Evolutionary conservation across 495 filamentous ascomycete species (phyloP), one percentile per base, ranked within the genome.

Genomic region (Penicillium salamii): DNA sequence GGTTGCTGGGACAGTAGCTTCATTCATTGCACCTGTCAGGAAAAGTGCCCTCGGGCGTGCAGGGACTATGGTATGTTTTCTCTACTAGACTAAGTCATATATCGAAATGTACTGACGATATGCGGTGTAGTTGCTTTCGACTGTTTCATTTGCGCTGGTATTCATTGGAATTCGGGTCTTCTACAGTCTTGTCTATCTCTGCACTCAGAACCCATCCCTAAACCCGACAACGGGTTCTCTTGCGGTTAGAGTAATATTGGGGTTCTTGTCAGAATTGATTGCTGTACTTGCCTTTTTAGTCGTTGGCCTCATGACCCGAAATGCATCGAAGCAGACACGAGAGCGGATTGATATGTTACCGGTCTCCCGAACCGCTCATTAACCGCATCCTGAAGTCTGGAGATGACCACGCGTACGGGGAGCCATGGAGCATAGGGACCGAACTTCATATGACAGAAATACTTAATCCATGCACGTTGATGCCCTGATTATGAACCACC

Each of bases 171-270:
- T 53, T 18, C 35, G 42, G n/a, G 43, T 53, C 20, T 36, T 46
- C 26, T 53, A 53, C 35, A 47, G 50, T 14, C 50, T 53, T n/a
- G 36, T 46, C 28, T 24, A 24, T 4, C 14, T 46, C 7, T 53
- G 42, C 18, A 47, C 42, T 1, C 23, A 42, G 24, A 26, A 33
- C 28, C 21, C 26, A n/a, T 42, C 37, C 11, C 43, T 53, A 5
- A 53, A 42, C 26, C 50, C 50, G 5, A 28, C 15, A 4, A 53
- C 42, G 4, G 50, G 50, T 3, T 47, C 43, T 1, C 34, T 53
- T 3, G 42, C 36, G 11, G 38, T 48, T 14, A 35, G 42, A 8
- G 18, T 53, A 3, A 28, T 53, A 5, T 19, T 53, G 9, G 36
- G 42, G 2, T 42, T 53, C 17, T 20, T 53, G 36, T 18, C 43